Evolutionary conservation across 176 grass and related monocot genomes (phyloP).

Genomic region (Panicum miliaceum): DNA sequence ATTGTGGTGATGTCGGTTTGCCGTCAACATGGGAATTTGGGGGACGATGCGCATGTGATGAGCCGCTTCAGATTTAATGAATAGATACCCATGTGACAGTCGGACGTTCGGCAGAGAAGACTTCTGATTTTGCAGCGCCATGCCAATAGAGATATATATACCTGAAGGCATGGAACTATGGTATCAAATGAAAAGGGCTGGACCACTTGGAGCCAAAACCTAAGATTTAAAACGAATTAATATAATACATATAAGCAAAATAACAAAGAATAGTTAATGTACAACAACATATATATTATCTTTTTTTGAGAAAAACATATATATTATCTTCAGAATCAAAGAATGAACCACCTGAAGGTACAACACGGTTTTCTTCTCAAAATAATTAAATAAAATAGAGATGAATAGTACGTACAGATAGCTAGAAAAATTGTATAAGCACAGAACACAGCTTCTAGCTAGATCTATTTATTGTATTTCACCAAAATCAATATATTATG

Average conservation of each 20-base stretch:
- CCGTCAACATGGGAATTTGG: neutral
- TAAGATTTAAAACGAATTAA: neutral
- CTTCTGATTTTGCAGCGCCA: neutral
- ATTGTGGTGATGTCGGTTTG: neutral
- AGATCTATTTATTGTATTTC: neutral
- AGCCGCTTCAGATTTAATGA: neutral
- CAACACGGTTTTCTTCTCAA: neutral
- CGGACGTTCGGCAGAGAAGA: neutral
- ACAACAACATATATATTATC: neutral
- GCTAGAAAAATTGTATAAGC: neutral
- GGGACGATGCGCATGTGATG: neutral
- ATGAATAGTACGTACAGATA: neutral
- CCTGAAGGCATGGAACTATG: neutral
- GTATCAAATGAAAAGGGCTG: neutral
- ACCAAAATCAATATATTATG: neutral
- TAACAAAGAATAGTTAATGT: neutral
- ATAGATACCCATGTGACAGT: neutral
- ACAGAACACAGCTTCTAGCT: neutral
- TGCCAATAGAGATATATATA: neutral
- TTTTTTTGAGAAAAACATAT: too few species aligned
- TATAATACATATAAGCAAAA: neutral
- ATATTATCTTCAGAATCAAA: slow-evolving; percentile 9
- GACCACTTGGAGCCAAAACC: neutral
- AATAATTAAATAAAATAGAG: neutral
- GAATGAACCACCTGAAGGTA: neutral